Evolutionary conservation across 352 stramenopile species (phyloP).

Genomic region (Halophytophthora batemanensis): DNA sequence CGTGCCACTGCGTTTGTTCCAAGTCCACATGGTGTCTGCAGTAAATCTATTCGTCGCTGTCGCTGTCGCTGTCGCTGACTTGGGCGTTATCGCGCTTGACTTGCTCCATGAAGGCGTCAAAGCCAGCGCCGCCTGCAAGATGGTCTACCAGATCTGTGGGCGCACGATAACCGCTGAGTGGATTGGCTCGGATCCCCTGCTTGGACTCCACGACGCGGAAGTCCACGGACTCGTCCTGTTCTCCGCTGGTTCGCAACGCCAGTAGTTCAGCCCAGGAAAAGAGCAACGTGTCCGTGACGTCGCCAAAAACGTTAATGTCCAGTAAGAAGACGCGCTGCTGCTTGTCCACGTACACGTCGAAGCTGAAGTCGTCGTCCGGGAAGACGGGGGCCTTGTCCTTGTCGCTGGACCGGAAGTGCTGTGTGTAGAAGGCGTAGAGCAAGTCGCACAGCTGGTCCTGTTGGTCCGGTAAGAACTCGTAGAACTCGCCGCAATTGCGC

Average conservation of each 20-base stretch:
- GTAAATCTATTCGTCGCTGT: too few species aligned
- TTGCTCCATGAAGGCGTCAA: conserved; percentile 82
- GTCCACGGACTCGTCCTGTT: conserved; percentile 47
- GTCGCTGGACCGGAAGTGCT: conserved; percentile 31
- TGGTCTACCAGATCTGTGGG: conserved; percentile 85
- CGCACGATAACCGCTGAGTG: conserved; percentile 74
- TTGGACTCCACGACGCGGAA: conserved; percentile 79
- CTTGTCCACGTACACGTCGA: conserved; percentile 96
- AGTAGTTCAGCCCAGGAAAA: conserved; percentile 91
- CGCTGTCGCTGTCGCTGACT: background rate
- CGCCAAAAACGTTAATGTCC: conserved; percentile 94
- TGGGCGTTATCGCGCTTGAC: conserved; percentile 71
- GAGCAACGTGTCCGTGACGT: conserved; percentile 90
- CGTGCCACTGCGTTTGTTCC: too few species aligned
- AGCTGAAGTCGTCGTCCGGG: conserved; percentile 81
- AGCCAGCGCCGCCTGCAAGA: conserved; percentile 59
- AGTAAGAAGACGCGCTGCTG: conserved; percentile 89
- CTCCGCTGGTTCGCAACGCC: conserved; percentile 16
- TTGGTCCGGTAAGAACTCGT: conserved; percentile 82
- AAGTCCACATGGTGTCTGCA: too few species aligned
- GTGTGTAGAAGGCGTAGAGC: conserved; percentile 65
- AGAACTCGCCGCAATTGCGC: conserved; percentile 90
- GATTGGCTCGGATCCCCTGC: conserved; percentile 58
- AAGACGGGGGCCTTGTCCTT: conserved; percentile 29
- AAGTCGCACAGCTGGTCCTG: conserved; percentile 64